phyloP scores from a whole-genome alignment of 176 grass and related monocot species.

The Eleusine coracana region DNA sequence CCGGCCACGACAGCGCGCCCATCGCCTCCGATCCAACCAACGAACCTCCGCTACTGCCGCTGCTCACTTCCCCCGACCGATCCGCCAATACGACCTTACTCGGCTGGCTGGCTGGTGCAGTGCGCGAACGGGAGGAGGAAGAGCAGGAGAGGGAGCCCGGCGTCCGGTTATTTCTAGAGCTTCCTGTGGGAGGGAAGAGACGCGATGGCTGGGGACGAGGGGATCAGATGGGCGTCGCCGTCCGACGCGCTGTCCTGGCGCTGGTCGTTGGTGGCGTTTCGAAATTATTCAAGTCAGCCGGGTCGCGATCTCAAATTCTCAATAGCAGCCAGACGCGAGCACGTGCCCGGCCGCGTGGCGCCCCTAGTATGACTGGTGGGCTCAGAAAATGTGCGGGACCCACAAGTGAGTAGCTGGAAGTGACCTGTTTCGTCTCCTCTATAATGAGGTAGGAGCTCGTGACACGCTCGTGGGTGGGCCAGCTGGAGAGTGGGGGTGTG shows the following conservation, averaged over 20 bases:
- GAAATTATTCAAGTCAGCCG: neutral
- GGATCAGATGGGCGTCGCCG: constrained; percentile 28
- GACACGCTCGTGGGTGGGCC: neutral
- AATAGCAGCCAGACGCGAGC: neutral
- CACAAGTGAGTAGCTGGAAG: neutral
- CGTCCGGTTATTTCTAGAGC: constrained; percentile 8
- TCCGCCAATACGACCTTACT: neutral
- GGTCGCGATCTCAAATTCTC: neutral
- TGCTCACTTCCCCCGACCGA: neutral
- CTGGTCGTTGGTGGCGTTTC: neutral
- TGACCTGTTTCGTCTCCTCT: neutral
- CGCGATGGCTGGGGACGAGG: neutral
- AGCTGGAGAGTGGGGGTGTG: no score
- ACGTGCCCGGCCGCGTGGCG: neutral
- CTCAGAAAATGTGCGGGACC: neutral
- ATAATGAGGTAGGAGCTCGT: neutral
- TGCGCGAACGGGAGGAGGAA: neutral
- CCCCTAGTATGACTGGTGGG: neutral
- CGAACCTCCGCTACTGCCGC: neutral
- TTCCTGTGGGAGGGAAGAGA: neutral
- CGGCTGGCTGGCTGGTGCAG: neutral
- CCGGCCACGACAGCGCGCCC: constrained; percentile 56
- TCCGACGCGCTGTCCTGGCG: neutral
- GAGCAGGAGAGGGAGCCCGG: neutral
- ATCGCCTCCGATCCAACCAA: neutral